Percentiles rank a stretch among this genome's conserved stretches.
Evolutionary conservation across 805 yeast genomes (phyloP).

Genomic region (Pichia nanzhaoensis): DNA sequence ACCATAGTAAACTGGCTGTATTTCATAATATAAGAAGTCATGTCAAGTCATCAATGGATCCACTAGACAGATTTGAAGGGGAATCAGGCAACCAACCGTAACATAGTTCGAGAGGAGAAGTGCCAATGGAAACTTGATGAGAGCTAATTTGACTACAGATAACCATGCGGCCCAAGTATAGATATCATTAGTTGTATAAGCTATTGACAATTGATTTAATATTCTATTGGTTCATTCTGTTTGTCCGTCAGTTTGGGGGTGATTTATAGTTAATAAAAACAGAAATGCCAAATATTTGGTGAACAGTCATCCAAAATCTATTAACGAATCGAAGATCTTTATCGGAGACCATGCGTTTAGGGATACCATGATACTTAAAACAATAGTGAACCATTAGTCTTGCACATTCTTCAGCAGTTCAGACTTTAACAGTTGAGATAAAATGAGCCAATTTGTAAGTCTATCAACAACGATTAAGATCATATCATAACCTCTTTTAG

Average conservation of each 20-base stretch:
- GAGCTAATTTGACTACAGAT: too few species aligned
- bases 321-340: conserved; percentile 9
- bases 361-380: conserved; percentile 9
- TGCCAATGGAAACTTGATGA: too few species aligned
- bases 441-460: conserved; percentile 2
- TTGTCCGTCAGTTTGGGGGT: conserved; percentile 10
- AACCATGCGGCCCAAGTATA: too few species aligned
- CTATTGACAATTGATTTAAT: too few species aligned
- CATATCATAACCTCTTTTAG: conserved; percentile 1
- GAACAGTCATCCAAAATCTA: conserved; percentile 9
- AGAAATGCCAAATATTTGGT: neutral
- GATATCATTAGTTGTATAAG: too few species aligned
- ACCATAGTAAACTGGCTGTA: too few species aligned
- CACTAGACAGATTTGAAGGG: too few species aligned
- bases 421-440: neutral
- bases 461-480: neutral
- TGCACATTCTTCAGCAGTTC: neutral
- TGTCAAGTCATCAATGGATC: too few species aligned
- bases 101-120: too few species aligned
- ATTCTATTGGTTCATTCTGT: neutral
- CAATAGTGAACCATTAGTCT: neutral
- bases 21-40: too few species aligned
- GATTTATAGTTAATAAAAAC: conserved; percentile 5
- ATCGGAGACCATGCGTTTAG: conserved; percentile 1
- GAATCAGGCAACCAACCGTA: too few species aligned